These are phyloP conservation scores for Corymbia citriodora DNA, from an alignment of 441 rosid species.

Conservation along the genomic window DNA sequence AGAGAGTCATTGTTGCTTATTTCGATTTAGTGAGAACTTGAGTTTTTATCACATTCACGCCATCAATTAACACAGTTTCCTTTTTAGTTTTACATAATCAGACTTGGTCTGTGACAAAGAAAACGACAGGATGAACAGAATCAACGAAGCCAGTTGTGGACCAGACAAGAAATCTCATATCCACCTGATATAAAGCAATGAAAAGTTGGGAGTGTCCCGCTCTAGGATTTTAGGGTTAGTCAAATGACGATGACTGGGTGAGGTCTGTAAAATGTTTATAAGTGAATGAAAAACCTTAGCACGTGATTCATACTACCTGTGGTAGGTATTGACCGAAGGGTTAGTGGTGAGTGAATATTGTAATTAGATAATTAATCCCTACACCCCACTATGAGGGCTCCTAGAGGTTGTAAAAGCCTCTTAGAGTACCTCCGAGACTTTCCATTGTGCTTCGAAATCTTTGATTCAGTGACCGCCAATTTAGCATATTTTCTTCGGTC, in stretches of 20 bases:
- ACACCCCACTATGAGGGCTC: neutral
- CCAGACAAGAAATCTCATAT: neutral
- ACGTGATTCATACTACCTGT: neutral
- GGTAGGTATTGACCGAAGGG: neutral
- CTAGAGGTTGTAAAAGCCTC: neutral
- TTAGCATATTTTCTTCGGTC: neutral
- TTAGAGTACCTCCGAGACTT: too few species aligned
- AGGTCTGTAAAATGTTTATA: neutral
- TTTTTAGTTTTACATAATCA: neutral
- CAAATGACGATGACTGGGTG: neutral
- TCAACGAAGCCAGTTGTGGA: accelerated
- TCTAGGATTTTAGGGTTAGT: neutral
- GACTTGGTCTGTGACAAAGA: neutral
- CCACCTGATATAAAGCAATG: neutral
- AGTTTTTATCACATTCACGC: neutral
- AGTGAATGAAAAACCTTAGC: neutral
- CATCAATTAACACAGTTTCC: neutral
- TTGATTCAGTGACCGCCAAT: neutral
- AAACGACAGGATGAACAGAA: neutral
- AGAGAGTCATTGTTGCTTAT: neutral
- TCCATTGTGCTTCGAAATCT: too few species aligned
- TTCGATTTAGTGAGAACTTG: accelerated
- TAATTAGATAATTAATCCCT: neutral
- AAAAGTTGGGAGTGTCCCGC: neutral
- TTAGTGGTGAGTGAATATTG: neutral